phyloP scores from a whole-genome alignment of 73 alveolate species.

The Blepharisma japonicum region DNA sequence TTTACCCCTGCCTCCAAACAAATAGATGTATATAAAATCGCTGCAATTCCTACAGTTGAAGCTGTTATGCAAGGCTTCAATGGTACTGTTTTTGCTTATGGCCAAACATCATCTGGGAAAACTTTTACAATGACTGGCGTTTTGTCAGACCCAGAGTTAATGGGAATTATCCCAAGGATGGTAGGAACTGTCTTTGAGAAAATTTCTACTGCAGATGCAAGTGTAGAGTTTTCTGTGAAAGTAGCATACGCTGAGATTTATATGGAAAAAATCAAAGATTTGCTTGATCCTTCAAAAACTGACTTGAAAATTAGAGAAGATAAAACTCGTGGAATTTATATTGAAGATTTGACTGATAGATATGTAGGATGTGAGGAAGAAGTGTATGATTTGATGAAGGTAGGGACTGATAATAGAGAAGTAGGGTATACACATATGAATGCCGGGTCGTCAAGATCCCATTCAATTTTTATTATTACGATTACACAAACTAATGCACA shows the following conservation, averaged over 20 bases:
- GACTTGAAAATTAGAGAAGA: conserved; percentile 89
- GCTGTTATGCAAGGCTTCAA: conserved; percentile 92
- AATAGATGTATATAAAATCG: conserved; percentile 58
- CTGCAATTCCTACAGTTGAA: conserved; percentile 80
- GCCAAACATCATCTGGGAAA: conserved; percentile 97
- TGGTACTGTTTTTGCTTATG: conserved; percentile 96
- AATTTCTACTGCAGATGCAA: conserved; percentile 61
- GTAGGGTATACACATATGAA: conserved; percentile 96
- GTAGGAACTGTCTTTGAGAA: conserved; percentile 68
- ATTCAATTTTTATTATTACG: conserved; percentile 87
- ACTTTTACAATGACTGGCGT: conserved; percentile 95
- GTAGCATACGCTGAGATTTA: conserved; percentile 87
- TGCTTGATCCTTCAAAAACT: conserved; percentile 81
- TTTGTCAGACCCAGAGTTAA: conserved; percentile 50
- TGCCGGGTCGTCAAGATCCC: conserved; percentile 87
- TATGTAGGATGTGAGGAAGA: conserved; percentile 86
- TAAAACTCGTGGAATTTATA: conserved; percentile 90
- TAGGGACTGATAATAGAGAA: conserved; percentile 90
- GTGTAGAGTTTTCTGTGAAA: conserved; percentile 75
- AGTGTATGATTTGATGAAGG: conserved; percentile 88
- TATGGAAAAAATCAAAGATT: conserved; percentile 86
- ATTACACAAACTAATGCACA: conserved; percentile 61
- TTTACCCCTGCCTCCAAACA: conserved; percentile 52
- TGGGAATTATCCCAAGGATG: conserved; percentile 88
- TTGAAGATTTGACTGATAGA: conserved; percentile 89